These are phyloP conservation scores for Ligustrum vulgare DNA, from an alignment of 257 asterid genomes.

Conservation along the genomic window DNA sequence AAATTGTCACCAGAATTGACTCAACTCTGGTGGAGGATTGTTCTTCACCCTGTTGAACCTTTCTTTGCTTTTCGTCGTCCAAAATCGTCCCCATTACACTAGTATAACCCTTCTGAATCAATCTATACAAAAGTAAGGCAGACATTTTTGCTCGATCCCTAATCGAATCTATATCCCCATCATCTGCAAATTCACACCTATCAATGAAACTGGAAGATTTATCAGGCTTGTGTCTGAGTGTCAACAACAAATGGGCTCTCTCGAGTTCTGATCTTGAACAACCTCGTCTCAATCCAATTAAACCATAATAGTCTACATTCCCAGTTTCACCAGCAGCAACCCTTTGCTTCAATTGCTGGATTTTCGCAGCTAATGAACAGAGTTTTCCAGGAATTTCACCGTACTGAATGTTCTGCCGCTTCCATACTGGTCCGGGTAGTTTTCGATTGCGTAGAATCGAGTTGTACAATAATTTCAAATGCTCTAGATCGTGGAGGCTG, in stretches of 20 bases:
- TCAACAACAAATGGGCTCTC: constrained; percentile 79
- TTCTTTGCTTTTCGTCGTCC: constrained; percentile 77
- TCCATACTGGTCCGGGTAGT: constrained; percentile 86
- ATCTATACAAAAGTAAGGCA: constrained; percentile 64
- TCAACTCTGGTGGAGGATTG: constrained; percentile 9
- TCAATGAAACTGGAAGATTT: constrained; percentile 70
- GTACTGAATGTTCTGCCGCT: constrained; percentile 71
- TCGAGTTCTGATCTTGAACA: constrained; percentile 86
- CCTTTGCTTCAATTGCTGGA: constrained; percentile 75
- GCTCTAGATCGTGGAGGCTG: constrained; percentile 92
- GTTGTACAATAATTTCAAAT: constrained; percentile 78
- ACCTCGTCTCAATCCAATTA: constrained; percentile 77
- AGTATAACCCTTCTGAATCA: constrained; percentile 83
- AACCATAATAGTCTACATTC: constrained; percentile 74
- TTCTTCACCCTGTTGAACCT: constrained; percentile 41
- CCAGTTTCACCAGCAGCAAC: constrained; percentile 83
- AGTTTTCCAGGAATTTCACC: constrained; percentile 88
- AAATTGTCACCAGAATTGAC: neutral
- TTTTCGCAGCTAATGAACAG: constrained; percentile 73
- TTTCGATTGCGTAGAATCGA: constrained; percentile 76
- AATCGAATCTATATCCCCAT: constrained; percentile 61
- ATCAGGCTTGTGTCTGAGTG: constrained; percentile 84
- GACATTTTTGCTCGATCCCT: constrained; percentile 81
- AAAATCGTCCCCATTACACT: constrained; percentile 52
- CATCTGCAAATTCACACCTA: constrained; percentile 78